These are phyloP conservation scores for Chrysanthemum lavandulifolium DNA, from an alignment of 129 eudicot species.

Conservation along the genomic window DNA sequence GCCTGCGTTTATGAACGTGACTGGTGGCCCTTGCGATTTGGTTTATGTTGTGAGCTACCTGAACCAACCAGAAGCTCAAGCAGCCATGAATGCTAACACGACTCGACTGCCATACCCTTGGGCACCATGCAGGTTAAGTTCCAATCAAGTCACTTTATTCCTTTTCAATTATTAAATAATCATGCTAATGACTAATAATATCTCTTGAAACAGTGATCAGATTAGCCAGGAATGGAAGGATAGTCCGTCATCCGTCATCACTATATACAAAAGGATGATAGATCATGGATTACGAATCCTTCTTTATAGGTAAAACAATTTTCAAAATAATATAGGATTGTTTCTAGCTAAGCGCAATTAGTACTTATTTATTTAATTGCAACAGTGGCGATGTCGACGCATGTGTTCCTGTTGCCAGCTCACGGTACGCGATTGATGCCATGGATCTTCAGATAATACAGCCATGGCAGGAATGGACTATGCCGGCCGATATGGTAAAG, in stretches of 20 bases:
- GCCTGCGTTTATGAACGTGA: neutral
- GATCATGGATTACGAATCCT: neutral
- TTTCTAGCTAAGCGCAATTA: neutral
- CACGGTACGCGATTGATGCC: neutral
- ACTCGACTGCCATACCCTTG: neutral
- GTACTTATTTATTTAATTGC: neutral
- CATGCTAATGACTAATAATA: neutral
- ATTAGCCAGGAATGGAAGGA: neutral
- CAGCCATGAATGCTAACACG: slow-evolving; percentile 7
- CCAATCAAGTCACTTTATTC: neutral
- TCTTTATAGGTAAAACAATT: neutral
- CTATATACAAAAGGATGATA: neutral
- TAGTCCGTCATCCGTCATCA: neutral
- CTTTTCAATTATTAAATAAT: neutral
- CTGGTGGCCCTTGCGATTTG: neutral
- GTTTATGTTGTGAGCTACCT: neutral
- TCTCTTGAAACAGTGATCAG: neutral
- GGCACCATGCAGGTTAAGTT: neutral
- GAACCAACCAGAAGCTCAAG: neutral
- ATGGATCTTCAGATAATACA: slow-evolving; percentile 8
- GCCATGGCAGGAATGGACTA: neutral
- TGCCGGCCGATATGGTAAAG: neutral
- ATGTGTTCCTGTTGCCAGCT: neutral
- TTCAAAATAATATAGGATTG: no score
- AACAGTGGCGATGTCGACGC: no score